Base-by-base conservation (phyloP, 2,329 filamentous ascomycete species). In the Rugonectria rugulosa region DNA sequence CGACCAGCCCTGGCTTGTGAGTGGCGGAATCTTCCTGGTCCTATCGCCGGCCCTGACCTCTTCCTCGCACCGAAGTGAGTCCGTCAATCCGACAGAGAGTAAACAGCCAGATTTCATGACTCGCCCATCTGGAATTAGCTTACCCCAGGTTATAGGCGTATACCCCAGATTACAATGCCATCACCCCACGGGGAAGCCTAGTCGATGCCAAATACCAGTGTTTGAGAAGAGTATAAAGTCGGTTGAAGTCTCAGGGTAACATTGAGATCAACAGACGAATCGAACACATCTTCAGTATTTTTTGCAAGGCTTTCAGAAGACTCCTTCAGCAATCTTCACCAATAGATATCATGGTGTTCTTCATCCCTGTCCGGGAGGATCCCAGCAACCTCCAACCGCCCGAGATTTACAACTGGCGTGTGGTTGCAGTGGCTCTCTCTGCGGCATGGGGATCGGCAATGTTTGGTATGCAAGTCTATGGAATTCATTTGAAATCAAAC, bases 381-480 rank as follows among this genome's bases (percentile, higher is more conserved):
- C 53, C 53, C 12, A 20, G 11, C 15, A 29, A 56, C 31, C 53
- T 46, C 10, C 46, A 51, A 26, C 53, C 53, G 11, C 42, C 17
- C 9, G 53, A 56, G 26, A 56, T 56, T 44, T 56, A 56, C 32
- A 56, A 56, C 19, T 56, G 46, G 53, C 46, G 53, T 19, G 53
- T 56, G n/a, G 53, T 56, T 17, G 45, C 53, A 15, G 53, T 56
- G 3, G 53, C 53, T 23, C 20, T 56, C 3, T 32, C 53, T 15
- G 53, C 53, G 3, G 53, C 53, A 17, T 56, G 53, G 53, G 53
- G 53, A 4, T 56, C 53, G 27, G 46, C 53, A 11, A 56, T 56
- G 53, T 56, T 56, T 20, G 53, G 53, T 56, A 46, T n/a, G 46
- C 17, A n/a, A 21, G 12, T 24, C 14, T 15, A 19, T 27, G 5